Evolutionary conservation across 306 rosid species (phyloP).

Genomic region (Trichosanthes truncata): DNA sequence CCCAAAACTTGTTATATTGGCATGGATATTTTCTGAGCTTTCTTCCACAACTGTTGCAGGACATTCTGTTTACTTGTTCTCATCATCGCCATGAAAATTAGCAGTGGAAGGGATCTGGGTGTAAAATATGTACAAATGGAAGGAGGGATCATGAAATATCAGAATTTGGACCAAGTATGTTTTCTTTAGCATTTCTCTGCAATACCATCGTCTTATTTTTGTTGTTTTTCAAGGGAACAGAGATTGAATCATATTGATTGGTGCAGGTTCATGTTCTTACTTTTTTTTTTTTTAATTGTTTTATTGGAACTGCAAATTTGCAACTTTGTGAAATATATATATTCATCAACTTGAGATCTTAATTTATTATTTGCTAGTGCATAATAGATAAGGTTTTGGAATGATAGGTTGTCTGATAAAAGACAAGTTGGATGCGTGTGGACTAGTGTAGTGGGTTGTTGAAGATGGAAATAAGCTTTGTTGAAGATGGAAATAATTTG

Average conservation of each 20-base stretch:
- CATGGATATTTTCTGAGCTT: not conserved
- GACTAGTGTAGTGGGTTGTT: not conserved
- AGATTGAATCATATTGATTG: not conserved
- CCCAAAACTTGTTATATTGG: not conserved
- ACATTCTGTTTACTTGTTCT: not conserved
- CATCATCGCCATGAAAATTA: not conserved
- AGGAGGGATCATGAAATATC: not conserved
- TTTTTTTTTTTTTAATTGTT: not conserved
- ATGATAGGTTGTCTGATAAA: not conserved
- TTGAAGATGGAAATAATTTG: no score
- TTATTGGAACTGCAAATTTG: not conserved
- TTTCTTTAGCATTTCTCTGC: not conserved
- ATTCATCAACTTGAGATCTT: not conserved
- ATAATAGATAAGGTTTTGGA: not conserved
- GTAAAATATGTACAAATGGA: not conserved
- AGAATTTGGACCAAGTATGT: not conserved
- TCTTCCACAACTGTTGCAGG: not conserved
- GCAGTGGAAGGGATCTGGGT: not conserved
- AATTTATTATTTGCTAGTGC: not conserved
- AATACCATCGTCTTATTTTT: not conserved
- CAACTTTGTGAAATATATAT: not conserved
- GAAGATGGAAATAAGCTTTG: no score
- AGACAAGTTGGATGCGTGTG: not conserved
- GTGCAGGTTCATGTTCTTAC: not conserved
- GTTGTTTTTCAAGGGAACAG: not conserved